phyloP scores from a whole-genome alignment of 345 rosid genomes.

The Alliaria petiolata region DNA sequence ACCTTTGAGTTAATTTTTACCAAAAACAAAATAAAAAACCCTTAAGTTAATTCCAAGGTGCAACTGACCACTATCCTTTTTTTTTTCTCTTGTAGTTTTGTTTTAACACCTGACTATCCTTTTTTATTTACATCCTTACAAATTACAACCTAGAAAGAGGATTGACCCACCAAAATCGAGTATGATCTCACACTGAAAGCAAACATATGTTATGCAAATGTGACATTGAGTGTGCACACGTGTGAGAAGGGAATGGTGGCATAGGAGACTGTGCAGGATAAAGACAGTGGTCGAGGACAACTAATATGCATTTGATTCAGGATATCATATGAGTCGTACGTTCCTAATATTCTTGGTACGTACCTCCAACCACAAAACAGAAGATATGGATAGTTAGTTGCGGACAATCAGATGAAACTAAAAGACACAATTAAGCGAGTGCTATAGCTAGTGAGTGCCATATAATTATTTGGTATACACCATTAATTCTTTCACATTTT shows the following conservation, averaged over 20 bases:
- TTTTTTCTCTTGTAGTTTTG: background rate
- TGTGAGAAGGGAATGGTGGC: conserved; percentile 8
- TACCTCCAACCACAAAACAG: conserved; percentile 25
- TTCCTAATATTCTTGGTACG: conserved; percentile 28
- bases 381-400: conserved; percentile 25
- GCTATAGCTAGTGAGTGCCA: background rate
- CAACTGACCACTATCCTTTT: background rate
- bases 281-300: conserved; percentile 24
- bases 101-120: background rate
- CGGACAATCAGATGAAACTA: conserved; percentile 18
- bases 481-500: background rate
- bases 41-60: background rate
- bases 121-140: conserved; percentile 19
- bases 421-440: background rate
- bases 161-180: conserved; percentile 1
- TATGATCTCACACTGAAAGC: background rate
- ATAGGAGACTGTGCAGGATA: conserved; percentile 21
- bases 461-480: background rate
- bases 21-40: too few relatives aligned
- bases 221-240: conserved; percentile 22
- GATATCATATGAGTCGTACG: conserved; percentile 10
- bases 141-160: conserved; percentile 4
- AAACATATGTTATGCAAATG: conserved; percentile 10
- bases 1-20: background rate
- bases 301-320: conserved; percentile 14